A percentile compares a stretch with the other conserved stretches of the same genome.
phyloP scores from a whole-genome alignment of 306 rosid species.

The Begonia loranthoides region DNA sequence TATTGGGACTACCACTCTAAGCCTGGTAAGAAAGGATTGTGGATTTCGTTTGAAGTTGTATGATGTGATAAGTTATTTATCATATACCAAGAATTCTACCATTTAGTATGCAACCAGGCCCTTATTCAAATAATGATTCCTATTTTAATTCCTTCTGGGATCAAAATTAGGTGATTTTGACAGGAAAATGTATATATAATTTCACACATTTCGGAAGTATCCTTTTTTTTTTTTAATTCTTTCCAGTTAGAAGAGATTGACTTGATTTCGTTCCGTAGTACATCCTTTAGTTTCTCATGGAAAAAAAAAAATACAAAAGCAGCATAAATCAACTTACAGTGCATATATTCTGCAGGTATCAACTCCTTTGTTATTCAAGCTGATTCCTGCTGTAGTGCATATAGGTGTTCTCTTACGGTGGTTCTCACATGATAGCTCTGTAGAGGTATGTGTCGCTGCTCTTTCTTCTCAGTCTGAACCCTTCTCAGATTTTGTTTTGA shows the following conservation, averaged over 20 bases:
- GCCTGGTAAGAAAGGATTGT: conserved; percentile 40
- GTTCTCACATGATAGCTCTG: not conserved
- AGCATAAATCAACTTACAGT: not conserved
- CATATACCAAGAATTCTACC: not conserved
- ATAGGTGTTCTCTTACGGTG: conserved; percentile 25
- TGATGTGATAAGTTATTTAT: not conserved
- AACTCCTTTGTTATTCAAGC: not conserved
- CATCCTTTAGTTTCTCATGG: no score
- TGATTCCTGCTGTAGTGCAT: conserved; percentile 6
- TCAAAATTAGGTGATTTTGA: no score
- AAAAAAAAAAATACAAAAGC: no score
- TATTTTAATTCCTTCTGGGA: not conserved
- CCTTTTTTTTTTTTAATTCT: no score
- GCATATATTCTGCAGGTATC: not conserved
- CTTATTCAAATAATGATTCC: not conserved
- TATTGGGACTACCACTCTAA: conserved; percentile 92
- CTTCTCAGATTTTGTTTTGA: conserved; percentile 3
- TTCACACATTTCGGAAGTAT: no score
- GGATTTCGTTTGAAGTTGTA: conserved; percentile 10
- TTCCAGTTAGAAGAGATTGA: no score
- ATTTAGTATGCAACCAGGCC: not conserved
- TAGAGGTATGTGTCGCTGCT: conserved; percentile 1
- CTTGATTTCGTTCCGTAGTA: no score
- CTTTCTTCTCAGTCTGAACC: not conserved
- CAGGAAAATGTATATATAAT: not conserved